Base-by-base conservation (phyloP, 2,329 filamentous ascomycete genomes). In the Aspergillus ibericus region DNA sequence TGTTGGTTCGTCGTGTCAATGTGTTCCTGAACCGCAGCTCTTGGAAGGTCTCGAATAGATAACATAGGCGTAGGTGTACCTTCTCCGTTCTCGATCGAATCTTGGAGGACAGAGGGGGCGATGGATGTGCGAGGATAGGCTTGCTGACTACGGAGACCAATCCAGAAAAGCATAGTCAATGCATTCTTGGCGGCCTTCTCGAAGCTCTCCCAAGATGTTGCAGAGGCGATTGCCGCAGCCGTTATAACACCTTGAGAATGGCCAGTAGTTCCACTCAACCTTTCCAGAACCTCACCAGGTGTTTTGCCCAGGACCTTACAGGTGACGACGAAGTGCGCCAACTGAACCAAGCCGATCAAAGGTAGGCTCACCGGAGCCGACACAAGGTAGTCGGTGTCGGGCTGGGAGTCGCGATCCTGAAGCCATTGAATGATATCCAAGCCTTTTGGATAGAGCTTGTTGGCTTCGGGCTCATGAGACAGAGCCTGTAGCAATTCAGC, bases 1-100 rank as follows among this genome's bases (percentile, higher is more conserved):
- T 99, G 96, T 75, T 97, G 88, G 77, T 99, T 99, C 65, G 95
- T 99, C 13, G 90, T 90, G 78, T 98, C 90, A 67, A 99, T 96
- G 78, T 98, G 93, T 77, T 93, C 92, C 78, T 99, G 93, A 12
- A 99, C 91, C 66, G 96, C 90, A 44, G 88, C 85, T 70, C 90
- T 86, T 0, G 93, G 89, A 27, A 99, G 85, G 72, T 99, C 95
- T 51, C 95, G 91, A 66, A 99, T 96, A 70, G 95, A 98, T 66
- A 99, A 81, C 95, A 99, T 99, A 42, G 95, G 96, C 1, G 95
- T 98, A 1, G 96, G 95, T 5, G 84, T 85, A n/a, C 96, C 96
- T 79, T 99, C 95, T 53, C 95, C 93, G 74, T 95, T 88, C 73
- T 97, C 93, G 65, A 92, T 84, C 1, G 95, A 97, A 77, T 99